A percentile compares a stretch with the other conserved stretches of the same genome.
phyloP scores from a whole-genome alignment of 495 filamentous ascomycete species.

The Tuber brumale region DNA sequence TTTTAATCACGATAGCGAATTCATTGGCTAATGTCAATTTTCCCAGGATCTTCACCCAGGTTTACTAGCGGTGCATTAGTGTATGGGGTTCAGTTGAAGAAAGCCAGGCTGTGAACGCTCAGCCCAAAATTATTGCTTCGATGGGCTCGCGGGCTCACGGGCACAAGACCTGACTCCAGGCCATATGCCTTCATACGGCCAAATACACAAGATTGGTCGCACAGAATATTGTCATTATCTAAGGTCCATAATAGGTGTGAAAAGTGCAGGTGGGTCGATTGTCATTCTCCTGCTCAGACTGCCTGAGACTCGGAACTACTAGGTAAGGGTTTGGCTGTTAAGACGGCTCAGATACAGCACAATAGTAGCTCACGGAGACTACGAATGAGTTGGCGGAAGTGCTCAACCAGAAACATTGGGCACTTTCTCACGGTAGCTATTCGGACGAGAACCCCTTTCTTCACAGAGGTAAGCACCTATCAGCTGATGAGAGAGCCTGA shows the following conservation, averaged over 20 bases:
- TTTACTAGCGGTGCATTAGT: background rate
- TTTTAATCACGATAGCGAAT: background rate
- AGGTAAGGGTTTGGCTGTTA: background rate
- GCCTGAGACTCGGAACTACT: background rate
- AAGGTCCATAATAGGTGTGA: background rate
- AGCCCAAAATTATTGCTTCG: background rate
- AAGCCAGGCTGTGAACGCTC: background rate
- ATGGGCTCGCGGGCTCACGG: background rate
- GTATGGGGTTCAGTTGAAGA: background rate
- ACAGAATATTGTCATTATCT: background rate
- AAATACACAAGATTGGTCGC: background rate
- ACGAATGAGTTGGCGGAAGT: background rate
- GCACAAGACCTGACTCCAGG: background rate
- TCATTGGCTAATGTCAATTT: background rate
- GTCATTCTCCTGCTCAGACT: background rate
- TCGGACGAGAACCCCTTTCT: background rate
- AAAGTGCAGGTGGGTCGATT: background rate
- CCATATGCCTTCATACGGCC: background rate
- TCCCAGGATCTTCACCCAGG: background rate
- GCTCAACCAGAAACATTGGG: background rate
- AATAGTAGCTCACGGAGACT: background rate
- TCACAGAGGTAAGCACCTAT: background rate
- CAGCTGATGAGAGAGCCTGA: background rate
- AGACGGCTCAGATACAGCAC: background rate
- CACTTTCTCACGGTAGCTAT: background rate